Evolutionary conservation across 768 basidiomycete species (phyloP).

Genomic region (Collybia sp.): DNA sequence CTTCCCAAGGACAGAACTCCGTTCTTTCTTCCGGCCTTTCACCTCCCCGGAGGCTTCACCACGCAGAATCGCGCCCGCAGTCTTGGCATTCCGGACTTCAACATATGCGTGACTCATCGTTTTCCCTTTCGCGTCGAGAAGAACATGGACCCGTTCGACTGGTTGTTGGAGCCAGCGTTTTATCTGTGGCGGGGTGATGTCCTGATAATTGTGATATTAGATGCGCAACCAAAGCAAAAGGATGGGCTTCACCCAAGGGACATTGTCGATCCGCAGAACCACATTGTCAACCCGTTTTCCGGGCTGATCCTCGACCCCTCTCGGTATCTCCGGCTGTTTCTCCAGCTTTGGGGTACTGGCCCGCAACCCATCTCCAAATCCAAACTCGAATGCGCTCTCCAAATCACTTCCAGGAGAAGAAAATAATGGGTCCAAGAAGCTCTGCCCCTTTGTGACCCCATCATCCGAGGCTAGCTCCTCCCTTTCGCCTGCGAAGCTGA

Average conservation of each 20-base stretch:
- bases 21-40: conserved; percentile 34
- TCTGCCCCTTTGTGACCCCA: conserved; percentile 8
- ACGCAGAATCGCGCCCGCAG: conserved; percentile 64
- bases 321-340: conserved; percentile 7
- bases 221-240: background rate
- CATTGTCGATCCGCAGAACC: conserved; percentile 82
- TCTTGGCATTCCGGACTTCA: conserved; percentile 58
- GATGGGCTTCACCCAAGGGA: conserved; percentile 66
- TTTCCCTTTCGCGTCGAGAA: conserved; percentile 79
- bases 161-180: conserved; percentile 67
- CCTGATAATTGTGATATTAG: conserved; percentile 34
- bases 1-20: conserved; percentile 64
- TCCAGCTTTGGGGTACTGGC: conserved; percentile 38
- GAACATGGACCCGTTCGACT: conserved; percentile 66
- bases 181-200: conserved; percentile 78
- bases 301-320: conserved; percentile 6
- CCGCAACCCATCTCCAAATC: conserved; percentile 26
- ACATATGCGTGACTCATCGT: conserved; percentile 83
- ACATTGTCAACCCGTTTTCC: conserved; percentile 35
- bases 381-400: conserved; percentile 38
- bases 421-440: conserved; percentile 29
- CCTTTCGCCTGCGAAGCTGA: background rate
- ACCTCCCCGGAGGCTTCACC: conserved; percentile 34
- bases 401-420: conserved; percentile 28
- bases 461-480: conserved; percentile 11